Evolutionary conservation across 169 alveolate genomes (phyloP), one percentile per base, ranked within the genome.

Genomic region (Fabrea salina): DNA sequence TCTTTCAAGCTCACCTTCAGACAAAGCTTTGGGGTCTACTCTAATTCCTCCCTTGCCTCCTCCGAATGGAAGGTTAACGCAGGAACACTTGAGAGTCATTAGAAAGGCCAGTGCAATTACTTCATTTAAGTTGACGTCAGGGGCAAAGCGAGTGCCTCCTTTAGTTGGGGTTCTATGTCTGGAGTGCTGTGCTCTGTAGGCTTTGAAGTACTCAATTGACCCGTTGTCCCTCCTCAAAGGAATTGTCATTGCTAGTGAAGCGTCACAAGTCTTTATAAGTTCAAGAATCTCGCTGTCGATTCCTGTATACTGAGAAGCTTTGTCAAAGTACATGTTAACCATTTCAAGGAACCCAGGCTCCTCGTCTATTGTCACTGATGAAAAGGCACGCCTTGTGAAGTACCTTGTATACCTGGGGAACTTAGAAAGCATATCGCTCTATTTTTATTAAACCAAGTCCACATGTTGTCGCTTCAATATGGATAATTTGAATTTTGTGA

Each of bases 31-130:
- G 6, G 92, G 92, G 58, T 89, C 80, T n/a, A 89, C 80, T 32
- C 64, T 80, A 11, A 89, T 37, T 43, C 92, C 95, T 53, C 95
- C 95, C 67, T 89, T 86, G 33, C 90, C 95, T 19, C 95, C 95
- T 11, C 95, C 95, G 44, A 82, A 86, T 16, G 95, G 95, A 2
- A 89, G 35, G 50, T 84, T 87, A 5, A 82, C 85, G 64, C 83
- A 81, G 39, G 91, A 84, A 22, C 88, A 82, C 72, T 89, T 89
- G 43, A 82, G 82, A 5, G 95, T 89, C 92, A 86, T 89, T 27
- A 89, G 77, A 33, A 82, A 39, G 0, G 95, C 86, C 68, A 89
- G 75, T 27, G 95, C 92, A 56, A 77, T 80, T 6, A 84, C 85
- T 64, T 89, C 95, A 22, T 75, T 76, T 2, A 86, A 43, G 59